These are phyloP conservation scores for Suillus variegatus DNA, from an alignment of 768 basidiomycete species.

Conservation along the genomic window DNA sequence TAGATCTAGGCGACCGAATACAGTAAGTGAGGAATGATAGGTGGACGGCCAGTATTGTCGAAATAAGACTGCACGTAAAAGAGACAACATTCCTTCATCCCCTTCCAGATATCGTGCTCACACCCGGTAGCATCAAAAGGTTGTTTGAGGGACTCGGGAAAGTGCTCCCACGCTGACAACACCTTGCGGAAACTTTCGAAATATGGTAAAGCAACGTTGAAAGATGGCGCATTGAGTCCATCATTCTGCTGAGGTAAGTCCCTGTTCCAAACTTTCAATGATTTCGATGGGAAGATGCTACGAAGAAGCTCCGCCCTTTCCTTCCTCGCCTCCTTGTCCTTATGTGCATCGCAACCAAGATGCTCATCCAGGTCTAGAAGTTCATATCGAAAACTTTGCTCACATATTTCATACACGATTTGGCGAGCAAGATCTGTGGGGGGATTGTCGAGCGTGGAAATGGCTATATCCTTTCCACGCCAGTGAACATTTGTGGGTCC, in stretches of 20 bases:
- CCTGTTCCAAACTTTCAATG: neutral
- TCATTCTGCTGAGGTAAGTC: neutral
- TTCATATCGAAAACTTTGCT: neutral
- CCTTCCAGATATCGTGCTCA: neutral
- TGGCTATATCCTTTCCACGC: neutral
- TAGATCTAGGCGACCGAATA: neutral
- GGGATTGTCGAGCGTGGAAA: neutral
- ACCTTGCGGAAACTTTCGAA: neutral
- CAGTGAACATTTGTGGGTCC: neutral
- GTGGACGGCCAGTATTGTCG: neutral
- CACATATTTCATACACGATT: neutral
- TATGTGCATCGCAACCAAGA: neutral
- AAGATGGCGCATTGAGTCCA: neutral
- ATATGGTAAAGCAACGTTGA: neutral
- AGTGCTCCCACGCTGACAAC: neutral
- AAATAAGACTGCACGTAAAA: neutral
- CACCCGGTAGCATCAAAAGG: neutral
- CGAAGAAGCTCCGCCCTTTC: neutral
- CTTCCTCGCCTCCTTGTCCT: neutral
- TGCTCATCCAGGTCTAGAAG: neutral
- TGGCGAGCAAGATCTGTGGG: neutral
- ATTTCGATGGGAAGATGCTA: neutral
- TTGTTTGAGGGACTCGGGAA: neutral
- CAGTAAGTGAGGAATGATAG: neutral
- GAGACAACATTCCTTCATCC: neutral